Evolutionary conservation across 106 monocot species (phyloP).

Genomic region (Triglochin maritima): DNA sequence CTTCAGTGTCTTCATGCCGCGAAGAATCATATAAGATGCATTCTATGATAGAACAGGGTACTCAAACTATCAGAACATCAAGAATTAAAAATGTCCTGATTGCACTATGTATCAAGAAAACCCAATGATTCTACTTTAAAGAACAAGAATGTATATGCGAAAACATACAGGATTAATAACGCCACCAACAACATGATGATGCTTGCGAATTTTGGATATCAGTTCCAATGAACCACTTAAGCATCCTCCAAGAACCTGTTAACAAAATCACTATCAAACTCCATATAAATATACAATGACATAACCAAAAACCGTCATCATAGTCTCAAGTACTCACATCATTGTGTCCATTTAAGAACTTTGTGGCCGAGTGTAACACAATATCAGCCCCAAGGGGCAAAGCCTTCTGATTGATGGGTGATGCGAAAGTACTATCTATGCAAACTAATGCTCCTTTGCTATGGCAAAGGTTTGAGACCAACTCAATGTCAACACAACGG

Average conservation of each 20-base stretch:
- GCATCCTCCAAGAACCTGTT: constrained; percentile 87
- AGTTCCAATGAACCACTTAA: constrained; percentile 73
- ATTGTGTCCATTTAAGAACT: constrained; percentile 92
- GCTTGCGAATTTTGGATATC: constrained; percentile 62
- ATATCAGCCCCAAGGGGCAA: constrained; percentile 83
- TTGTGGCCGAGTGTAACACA: constrained; percentile 91
- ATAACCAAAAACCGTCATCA: background rate
- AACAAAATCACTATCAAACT: background rate
- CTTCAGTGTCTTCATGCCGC: constrained; percentile 97
- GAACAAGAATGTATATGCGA: background rate
- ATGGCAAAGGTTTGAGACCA: constrained; percentile 87
- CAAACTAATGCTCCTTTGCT: constrained; percentile 78
- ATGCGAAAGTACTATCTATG: constrained; percentile 93
- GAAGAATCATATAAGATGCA: constrained; percentile 79
- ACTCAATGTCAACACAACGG: constrained; percentile 75
- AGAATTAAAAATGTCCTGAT: background rate
- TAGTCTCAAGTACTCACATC: constrained; percentile 50
- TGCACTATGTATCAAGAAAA: background rate
- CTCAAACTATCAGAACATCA: background rate
- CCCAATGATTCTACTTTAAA: background rate
- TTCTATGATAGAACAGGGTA: constrained; percentile 33
- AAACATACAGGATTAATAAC: constrained; percentile 88
- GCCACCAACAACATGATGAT: constrained; percentile 86
- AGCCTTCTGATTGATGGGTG: constrained; percentile 96
- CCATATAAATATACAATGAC: background rate